Evolutionary conservation across 352 stramenopile species (phyloP), one percentile per base, ranked within the genome.

Genomic region (Elongisporangium prolatum): DNA sequence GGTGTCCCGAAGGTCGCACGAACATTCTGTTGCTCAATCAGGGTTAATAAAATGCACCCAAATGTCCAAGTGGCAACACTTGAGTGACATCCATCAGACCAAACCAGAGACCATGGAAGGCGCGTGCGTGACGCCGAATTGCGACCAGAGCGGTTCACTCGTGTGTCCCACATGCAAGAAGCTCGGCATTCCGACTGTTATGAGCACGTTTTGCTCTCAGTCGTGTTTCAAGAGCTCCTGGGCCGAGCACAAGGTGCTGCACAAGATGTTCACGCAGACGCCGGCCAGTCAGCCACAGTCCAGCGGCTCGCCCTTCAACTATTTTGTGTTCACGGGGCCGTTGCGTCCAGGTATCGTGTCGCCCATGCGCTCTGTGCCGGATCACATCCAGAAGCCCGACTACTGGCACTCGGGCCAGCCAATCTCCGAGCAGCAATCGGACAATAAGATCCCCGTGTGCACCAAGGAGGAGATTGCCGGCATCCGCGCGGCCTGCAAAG

Each of bases 141-240:
- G 70, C 68, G 57, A 57, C 49, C 89, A 94, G 71, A 60, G 61
- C 37, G 86, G 80, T 18, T 70, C 75, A 57, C 86, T 95, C 68
- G 68, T 75, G 56, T 96, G 88, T 52, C 88, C 88, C 22, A 93
- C 79, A n/a, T 96, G 87, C 75, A 87, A 89, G 65, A 91, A 89
- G 68, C 63, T 96, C 18, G 79, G 75, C 21, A 69, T 96, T 21
- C 85, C 86, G n/a, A 56, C 75, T n/a, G 70, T 78, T 50, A 82
- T 82, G 64, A 85, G 73, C 66, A 76, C 64, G 24, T 97, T 97
- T 73, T 97, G 89, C 75, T 76, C 68, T 34, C 90, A 98, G 78
- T 71, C 89, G 7, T 98, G 95, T 67, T 98, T 99, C 77, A 98
- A 98, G 69, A 61, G 59, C 14, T 91, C 96, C 72, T 99, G 96